phyloP scores from a whole-genome alignment of 208 protist genomes.

The Trypanosomatidae sp. region DNA sequence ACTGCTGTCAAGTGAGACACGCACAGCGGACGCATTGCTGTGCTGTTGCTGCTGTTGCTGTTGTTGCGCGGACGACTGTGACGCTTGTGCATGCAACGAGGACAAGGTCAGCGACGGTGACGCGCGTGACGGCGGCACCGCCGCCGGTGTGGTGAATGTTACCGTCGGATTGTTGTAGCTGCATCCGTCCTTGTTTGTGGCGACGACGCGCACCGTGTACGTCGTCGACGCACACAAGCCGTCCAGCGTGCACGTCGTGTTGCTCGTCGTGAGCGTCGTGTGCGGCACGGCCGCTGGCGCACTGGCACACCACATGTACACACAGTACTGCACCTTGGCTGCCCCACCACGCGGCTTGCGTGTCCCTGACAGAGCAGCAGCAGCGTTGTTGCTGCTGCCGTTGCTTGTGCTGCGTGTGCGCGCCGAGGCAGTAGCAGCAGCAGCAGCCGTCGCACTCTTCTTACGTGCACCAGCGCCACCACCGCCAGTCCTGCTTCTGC shows the following conservation, averaged over 20 bases:
- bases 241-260: conserved; percentile 20
- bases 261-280: conserved; percentile 11
- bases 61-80: neutral
- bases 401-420: no score
- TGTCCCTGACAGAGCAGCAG: neutral
- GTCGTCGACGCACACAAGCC: conserved; percentile 52
- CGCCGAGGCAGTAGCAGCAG: neutral
- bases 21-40: neutral
- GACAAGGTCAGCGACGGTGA: conserved; percentile 5
- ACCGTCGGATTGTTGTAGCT: conserved; percentile 76
- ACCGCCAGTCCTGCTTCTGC: conserved; percentile 4
- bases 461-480: neutral
- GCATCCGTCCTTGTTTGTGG: conserved; percentile 65
- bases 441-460: neutral
- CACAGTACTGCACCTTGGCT: conserved; percentile 19
- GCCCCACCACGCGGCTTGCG: neutral
- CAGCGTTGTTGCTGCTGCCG: no score
- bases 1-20: neutral
- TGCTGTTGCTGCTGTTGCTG: conserved; percentile 1
- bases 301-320: conserved; percentile 36
- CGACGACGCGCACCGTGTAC: conserved; percentile 76
- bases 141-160: conserved; percentile 49
- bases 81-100: neutral
- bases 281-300: neutral
- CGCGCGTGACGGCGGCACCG: conserved; percentile 20